Conservation (phyloP, 352 stramenopile genomes). For the Phytophthora foliorum region DNA sequence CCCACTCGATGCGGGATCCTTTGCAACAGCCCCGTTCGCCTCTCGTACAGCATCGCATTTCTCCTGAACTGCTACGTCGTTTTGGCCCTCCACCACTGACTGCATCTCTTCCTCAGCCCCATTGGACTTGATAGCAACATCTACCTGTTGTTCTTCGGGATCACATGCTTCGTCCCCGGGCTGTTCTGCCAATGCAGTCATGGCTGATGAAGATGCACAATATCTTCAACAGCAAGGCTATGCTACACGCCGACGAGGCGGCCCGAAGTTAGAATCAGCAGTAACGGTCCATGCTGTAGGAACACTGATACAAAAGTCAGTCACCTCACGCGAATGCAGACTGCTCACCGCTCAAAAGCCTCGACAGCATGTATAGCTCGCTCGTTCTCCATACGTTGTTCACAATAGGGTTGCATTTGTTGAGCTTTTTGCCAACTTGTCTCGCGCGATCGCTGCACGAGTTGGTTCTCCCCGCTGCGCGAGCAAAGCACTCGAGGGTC, state of each 20-base stretch:
- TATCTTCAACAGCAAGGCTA: slow-evolving; percentile 13
- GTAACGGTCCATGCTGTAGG: slow-evolving; percentile 29
- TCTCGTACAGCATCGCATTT: neutral
- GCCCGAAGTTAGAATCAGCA: slow-evolving; percentile 13
- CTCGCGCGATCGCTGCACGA: slow-evolving; percentile 14
- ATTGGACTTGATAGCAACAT: neutral
- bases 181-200: slow-evolving; percentile 24
- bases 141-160: neutral
- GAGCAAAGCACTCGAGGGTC: slow-evolving; percentile 12
- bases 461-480: slow-evolving; percentile 8
- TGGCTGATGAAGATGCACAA: neutral
- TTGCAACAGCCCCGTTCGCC: neutral
- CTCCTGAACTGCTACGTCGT: neutral
- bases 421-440: slow-evolving; percentile 30
- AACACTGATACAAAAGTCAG: slow-evolving; percentile 2
- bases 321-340: slow-evolving; percentile 1
- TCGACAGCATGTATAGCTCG: slow-evolving; percentile 4
- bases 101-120: neutral
- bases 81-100: neutral
- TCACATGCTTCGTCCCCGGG: slow-evolving; percentile 5
- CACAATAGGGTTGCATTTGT: slow-evolving; percentile 48
- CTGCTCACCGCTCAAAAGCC: neutral
- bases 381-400: slow-evolving; percentile 26
- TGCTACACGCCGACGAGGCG: neutral
- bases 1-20: neutral